Conservation (phyloP, 257 asterid species). For the Ocimum tenuiflorum region DNA sequence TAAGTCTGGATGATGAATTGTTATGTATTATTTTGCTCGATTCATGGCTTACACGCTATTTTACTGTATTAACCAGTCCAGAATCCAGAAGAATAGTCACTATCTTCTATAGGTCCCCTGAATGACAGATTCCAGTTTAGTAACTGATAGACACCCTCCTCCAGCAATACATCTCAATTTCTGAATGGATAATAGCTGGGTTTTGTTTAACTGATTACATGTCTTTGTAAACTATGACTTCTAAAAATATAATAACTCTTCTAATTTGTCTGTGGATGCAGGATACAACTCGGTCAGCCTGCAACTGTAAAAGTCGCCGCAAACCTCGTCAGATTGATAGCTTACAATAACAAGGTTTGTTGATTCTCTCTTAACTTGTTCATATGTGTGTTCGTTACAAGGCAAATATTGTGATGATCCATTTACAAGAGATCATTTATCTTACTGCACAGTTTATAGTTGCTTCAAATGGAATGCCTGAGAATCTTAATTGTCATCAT, state of each 20-base stretch:
- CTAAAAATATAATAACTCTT: neutral
- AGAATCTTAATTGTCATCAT: too few species aligned
- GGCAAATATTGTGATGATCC: too few species aligned
- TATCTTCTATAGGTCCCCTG: neutral
- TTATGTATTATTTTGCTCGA: neutral
- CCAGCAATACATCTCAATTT: neutral
- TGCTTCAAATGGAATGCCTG: too few species aligned
- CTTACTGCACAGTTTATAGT: too few species aligned
- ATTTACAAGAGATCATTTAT: too few species aligned
- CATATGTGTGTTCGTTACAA: neutral
- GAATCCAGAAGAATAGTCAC: neutral
- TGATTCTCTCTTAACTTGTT: neutral
- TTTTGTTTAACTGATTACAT: neutral
- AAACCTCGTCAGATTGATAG: constrained; percentile 53
- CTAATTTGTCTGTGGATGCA: constrained; percentile 31
- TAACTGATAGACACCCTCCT: neutral
- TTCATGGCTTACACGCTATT: neutral
- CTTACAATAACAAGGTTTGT: constrained; percentile 82
- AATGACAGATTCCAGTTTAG: neutral
- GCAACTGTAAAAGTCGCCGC: constrained; percentile 88
- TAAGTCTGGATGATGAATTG: constrained; percentile 25
- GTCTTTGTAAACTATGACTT: neutral
- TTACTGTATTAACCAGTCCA: neutral
- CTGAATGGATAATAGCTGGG: neutral
- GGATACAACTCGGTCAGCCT: constrained; percentile 91